Base-by-base conservation (phyloP, 1,284 basidiomycete species). In the Heimioporus retisporus region DNA sequence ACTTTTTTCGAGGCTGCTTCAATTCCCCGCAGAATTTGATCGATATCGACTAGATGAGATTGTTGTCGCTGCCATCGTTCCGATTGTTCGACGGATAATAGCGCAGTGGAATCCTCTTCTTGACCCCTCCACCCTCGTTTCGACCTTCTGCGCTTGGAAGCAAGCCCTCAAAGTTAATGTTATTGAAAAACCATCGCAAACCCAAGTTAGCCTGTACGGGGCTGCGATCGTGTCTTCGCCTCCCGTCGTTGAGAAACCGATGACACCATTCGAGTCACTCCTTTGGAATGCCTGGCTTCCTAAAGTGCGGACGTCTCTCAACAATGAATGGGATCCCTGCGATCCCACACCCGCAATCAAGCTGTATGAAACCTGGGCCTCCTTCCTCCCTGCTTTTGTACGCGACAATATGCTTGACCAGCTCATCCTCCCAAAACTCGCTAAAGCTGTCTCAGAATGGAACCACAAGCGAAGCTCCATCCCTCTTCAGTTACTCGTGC, bases 281-380 rank as follows among this genome's bases (percentile, higher is more conserved):
- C 81, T 99, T 21, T 99, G 97, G 97, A 94, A 93, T 68, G 84
- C 93, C 11, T 99, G 97, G 97, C 83, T 99, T 31, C 98, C 98
- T 0, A 93, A 89, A 79, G 91, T 99, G n/a, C 91, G 98, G 42
- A 93, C 94, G 1, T 86, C 89, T 14, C 90, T 98, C 79, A 98
- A 98, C 79, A 98, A 98, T 79, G 91, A 95, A 25, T 99, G 98
- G 97, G 85, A 88, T 21, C 90, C 96, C 1, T 82, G 87, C 53
- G 82, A 90, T 48, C 91, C 96, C 4, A 83, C 88, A 14, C 88
- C 93, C 13, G 95, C 92, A 6, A 90, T 98, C 43, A 88, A 88
- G 50, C 83, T 99, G 2, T 93, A 96, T 76, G 94, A 98, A 78
- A 86, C 91, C 0, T 99, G 98, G 98, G 88, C 90, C 4, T 85